phyloP scores from a whole-genome alignment of 169 alveolate genomes.

The Theileria parva region DNA sequence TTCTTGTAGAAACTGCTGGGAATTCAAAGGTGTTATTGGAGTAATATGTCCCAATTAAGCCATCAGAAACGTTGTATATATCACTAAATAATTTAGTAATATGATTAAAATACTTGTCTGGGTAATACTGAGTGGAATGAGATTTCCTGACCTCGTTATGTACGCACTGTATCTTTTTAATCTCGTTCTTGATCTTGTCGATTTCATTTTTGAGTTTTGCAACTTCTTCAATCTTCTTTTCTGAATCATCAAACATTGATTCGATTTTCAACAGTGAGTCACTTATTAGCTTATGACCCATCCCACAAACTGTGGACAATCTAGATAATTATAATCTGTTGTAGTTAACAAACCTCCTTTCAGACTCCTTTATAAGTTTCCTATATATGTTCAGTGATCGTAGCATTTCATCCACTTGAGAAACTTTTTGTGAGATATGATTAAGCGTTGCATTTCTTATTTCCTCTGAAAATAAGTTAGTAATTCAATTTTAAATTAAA shows the following conservation, averaged over 20 bases:
- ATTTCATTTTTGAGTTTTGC: constrained; percentile 35
- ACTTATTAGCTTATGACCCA: constrained; percentile 39
- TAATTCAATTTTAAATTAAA: constrained; percentile 52
- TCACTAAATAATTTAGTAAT: neutral
- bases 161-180: constrained; percentile 40
- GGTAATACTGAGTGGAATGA: constrained; percentile 16
- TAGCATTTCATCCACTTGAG: constrained; percentile 69
- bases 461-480: constrained; percentile 57
- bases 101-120: constrained; percentile 3
- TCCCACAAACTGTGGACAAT: constrained; percentile 36
- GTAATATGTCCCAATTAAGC: constrained; percentile 63
- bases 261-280: constrained; percentile 34
- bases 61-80: constrained; percentile 39
- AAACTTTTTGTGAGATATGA: constrained; percentile 71
- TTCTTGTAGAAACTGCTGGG: constrained; percentile 74
- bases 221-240: constrained; percentile 38
- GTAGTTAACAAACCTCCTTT: constrained; percentile 13
- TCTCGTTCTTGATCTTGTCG: constrained; percentile 31
- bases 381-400: constrained; percentile 68
- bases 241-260: constrained; percentile 32
- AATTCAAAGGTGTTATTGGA: constrained; percentile 48
- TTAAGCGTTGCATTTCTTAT: constrained; percentile 36
- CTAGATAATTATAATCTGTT: neutral
- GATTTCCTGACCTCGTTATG: constrained; percentile 15
- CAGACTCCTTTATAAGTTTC: constrained; percentile 40